Evolutionary conservation across 345 rosid genomes (phyloP).

Genomic region (Turnera subulata): DNA sequence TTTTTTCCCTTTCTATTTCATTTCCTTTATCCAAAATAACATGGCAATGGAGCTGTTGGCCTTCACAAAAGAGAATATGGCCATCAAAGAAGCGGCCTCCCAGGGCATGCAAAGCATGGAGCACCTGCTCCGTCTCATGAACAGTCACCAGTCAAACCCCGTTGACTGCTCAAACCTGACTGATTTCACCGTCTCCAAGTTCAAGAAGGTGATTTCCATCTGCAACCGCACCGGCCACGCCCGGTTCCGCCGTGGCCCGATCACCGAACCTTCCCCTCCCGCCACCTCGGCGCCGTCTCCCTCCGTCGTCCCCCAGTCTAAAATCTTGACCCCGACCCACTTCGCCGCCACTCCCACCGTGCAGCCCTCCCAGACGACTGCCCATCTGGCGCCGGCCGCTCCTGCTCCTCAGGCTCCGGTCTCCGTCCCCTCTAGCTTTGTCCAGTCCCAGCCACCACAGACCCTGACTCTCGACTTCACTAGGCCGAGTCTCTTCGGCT

Average conservation of each 20-base stretch:
- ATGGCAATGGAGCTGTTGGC: constrained; percentile 74
- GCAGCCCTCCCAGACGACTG: background rate
- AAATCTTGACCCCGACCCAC: no score
- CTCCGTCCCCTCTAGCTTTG: constrained; percentile 33
- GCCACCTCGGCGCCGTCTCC: constrained; percentile 28
- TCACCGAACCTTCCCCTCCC: constrained; percentile 13
- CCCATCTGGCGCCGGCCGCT: background rate
- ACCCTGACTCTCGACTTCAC: constrained; percentile 80
- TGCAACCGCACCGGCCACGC: constrained; percentile 90
- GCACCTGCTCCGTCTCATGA: constrained; percentile 58
- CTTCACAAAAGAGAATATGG: constrained; percentile 58
- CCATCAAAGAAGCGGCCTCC: constrained; percentile 78
- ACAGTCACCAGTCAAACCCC: constrained; percentile 15
- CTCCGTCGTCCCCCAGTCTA: constrained; percentile 14
- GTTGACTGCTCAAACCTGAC: constrained; percentile 62
- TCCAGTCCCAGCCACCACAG: constrained; percentile 45
- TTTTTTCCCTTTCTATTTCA: background rate
- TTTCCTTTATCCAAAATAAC: no score
- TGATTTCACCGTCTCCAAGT: constrained; percentile 67
- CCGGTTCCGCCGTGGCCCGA: constrained; percentile 79
- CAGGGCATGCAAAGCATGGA: constrained; percentile 89
- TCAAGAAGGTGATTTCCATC: constrained; percentile 69
- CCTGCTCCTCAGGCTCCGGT: constrained; percentile 15
- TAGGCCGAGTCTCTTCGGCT: constrained; percentile 43
- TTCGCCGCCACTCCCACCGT: no score